Evolutionary conservation across 202 grass and related monocot genomes (phyloP).

Genomic region (Dendrocalamus latiflorus): DNA sequence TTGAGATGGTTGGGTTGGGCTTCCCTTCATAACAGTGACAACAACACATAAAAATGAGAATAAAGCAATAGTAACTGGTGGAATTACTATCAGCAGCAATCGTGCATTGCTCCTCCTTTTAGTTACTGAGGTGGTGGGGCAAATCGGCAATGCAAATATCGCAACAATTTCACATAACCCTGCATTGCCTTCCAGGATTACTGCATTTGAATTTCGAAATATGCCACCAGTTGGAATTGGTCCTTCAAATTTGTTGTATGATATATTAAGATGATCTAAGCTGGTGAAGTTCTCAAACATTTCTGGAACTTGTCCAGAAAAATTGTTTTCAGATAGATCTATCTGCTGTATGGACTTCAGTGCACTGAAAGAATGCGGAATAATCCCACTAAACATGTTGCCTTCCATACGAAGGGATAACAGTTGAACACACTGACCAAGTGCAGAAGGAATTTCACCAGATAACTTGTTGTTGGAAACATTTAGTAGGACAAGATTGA

Average conservation of each 20-base stretch:
- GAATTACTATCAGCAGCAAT: conserved; percentile 10
- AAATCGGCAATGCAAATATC: conserved; percentile 16
- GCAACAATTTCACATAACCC: background rate
- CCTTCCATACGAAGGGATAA: background rate
- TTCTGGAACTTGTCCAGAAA: conserved; percentile 1
- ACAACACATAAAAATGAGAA: background rate
- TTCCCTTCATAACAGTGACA: conserved; percentile 8
- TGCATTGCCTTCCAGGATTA: conserved; percentile 3
- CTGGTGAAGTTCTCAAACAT: background rate
- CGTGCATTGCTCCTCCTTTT: background rate
- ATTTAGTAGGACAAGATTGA: background rate
- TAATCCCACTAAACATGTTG: background rate
- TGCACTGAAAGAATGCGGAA: background rate
- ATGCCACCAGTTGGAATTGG: background rate
- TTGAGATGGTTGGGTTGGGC: background rate
- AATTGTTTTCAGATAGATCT: conserved; percentile 21
- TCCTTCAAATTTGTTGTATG: conserved; percentile 25
- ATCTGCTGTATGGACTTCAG: background rate
- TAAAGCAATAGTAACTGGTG: background rate
- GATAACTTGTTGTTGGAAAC: conserved; percentile 24
- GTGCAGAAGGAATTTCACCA: background rate
- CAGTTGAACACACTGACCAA: background rate
- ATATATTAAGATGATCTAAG: conserved; percentile 8
- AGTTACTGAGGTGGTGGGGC: background rate
- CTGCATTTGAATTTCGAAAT: background rate